These are phyloP conservation scores for Parastagonospora avenae DNA, from an alignment of 2,329 filamentous ascomycete species.

Conservation along the genomic window DNA sequence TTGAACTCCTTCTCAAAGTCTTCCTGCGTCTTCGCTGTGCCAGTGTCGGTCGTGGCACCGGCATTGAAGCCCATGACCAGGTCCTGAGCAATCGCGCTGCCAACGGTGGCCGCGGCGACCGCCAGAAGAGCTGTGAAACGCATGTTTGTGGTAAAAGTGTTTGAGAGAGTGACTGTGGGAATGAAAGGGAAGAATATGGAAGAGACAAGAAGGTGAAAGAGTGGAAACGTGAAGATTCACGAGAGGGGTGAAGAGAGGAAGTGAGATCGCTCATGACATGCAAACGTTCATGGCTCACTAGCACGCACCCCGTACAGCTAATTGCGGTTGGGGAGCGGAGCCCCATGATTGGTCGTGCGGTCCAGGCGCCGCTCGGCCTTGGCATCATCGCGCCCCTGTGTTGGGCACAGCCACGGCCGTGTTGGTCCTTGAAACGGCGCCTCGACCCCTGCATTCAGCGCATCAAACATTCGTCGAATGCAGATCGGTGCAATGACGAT, in stretches of 20 bases:
- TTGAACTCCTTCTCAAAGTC: conserved; percentile 75
- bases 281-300: background rate
- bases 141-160: conserved; percentile 17
- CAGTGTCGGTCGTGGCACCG: conserved; percentile 35
- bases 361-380: background rate
- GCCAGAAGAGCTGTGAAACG: conserved; percentile 25
- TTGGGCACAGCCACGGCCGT: conserved; percentile 3
- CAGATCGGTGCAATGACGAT: background rate
- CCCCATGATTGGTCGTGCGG: background rate
- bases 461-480: background rate
- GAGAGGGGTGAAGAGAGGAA: conserved; percentile 1
- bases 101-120: conserved; percentile 28
- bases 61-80: conserved; percentile 42
- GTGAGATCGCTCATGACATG: background rate
- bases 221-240: background rate
- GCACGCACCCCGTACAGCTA: conserved; percentile 1
- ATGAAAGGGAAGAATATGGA: conserved; percentile 3
- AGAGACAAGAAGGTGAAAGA: conserved; percentile 2
- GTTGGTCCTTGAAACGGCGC: conserved; percentile 2
- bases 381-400: conserved; percentile 1
- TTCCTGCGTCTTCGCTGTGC: conserved; percentile 59
- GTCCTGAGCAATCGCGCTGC: conserved; percentile 28
- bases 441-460: conserved; percentile 1
- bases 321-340: conserved; percentile 1
- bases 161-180: conserved; percentile 17